A percentile compares a stretch with the other conserved stretches of the same genome.
Evolutionary conservation across 305 asterid genomes (phyloP).

Genomic region (Fraxinus nigra): DNA sequence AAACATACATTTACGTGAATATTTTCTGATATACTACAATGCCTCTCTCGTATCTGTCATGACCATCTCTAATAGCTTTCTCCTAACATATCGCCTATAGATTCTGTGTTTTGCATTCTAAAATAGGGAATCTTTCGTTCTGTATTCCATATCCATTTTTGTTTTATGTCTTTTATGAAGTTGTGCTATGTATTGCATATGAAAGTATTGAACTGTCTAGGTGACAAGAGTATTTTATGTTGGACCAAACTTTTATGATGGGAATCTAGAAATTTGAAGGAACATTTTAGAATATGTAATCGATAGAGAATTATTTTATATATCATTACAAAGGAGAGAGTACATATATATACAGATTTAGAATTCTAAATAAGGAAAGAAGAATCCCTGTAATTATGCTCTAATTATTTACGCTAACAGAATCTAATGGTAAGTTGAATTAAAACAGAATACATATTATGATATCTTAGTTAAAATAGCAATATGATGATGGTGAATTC

Average conservation of each 20-base stretch:
- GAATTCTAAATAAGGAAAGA: too few relatives aligned
- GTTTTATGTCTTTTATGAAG: neutral
- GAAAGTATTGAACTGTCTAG: neutral
- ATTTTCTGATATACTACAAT: neutral
- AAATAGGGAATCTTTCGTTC: neutral
- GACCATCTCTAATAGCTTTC: neutral
- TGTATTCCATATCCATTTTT: neutral
- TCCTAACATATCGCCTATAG: neutral
- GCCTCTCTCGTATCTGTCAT: too few relatives aligned
- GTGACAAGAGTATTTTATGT: neutral
- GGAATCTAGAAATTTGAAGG: neutral
- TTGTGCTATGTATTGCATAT: neutral
- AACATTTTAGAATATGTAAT: neutral
- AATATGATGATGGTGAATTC: neutral
- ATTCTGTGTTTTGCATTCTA: constrained; percentile 1
- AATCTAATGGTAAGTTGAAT: neutral
- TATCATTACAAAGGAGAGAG: too few relatives aligned
- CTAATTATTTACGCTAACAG: too few relatives aligned
- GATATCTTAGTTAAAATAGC: neutral
- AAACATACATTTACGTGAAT: neutral
- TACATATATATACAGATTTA: too few relatives aligned
- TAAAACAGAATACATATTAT: neutral
- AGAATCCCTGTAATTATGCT: too few relatives aligned
- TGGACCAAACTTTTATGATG: neutral
- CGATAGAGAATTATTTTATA: too few relatives aligned